Base-by-base conservation (phyloP, 345 rosid species). In the Brassica nigra region DNA sequence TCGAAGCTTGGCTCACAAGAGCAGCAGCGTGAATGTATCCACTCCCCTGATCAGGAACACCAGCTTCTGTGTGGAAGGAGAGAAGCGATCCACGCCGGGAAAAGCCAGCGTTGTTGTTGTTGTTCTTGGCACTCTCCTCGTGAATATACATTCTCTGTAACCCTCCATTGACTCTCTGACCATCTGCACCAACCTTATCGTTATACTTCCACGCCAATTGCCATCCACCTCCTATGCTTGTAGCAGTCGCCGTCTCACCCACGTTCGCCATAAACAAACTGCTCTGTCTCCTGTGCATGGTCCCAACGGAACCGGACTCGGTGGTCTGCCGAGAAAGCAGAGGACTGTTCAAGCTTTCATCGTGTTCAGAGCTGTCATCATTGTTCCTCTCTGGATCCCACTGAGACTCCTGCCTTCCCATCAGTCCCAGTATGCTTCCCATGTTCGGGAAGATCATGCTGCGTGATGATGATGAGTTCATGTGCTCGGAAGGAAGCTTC, bases 191-290 rank as follows among this genome's bases (percentile, higher is more conserved):
- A 73, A 86, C 90, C 76, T 78, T 88, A 66, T 85, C 91, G 3
- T 89, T 62, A 88, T 91, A 90, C 81, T 91, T 89, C 92, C 93
- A 93, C 0, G 97, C 98, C 83, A 93, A 71, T 75, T 91, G 93
- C 97, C 95, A 93, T 8, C 98, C 97, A n/a, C 92, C 94, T 20
- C 98, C 94, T 70, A 93, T 89, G 61, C 91, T 94, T 42, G 90
- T 86, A 47, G 89, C 79, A 72, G 89, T 74, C 0, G 74, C 79
- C 0, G 92, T 85, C 69, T 92, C 97, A 55, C 88, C 93, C 28
- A 74, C 71, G 74, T 91, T 91, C 58, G 87, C 87, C 80, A 84
- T 68, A 23, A 92, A 87, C 52, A 89, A 83, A 73, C 95, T 88
- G 54, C 83, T 83, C 36, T 77, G 90, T 81, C 80, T 37, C 74